Evolutionary conservation across 176 grass and related monocot species (phyloP).

Genomic region (Carex myosuroides): DNA sequence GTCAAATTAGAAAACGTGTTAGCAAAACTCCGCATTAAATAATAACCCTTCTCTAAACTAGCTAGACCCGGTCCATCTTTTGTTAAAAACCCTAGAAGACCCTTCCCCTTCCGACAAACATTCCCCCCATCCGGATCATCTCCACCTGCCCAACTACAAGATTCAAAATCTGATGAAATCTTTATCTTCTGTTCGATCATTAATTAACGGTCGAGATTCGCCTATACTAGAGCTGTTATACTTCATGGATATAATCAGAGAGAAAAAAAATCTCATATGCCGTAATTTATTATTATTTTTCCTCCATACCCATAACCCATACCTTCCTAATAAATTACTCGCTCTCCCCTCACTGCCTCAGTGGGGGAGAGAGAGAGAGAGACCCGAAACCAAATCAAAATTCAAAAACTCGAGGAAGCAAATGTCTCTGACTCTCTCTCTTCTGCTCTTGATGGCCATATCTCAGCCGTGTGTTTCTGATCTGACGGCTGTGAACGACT

Average conservation of each 20-base stretch:
- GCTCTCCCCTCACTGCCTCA: too few species aligned
- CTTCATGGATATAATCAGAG: not conserved
- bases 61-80: not conserved
- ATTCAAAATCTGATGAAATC: not conserved
- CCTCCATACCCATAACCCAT: too few species aligned
- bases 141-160: not conserved
- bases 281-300: not conserved
- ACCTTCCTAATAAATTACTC: too few species aligned
- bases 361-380: not conserved
- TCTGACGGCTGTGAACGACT: conserved; percentile 6
- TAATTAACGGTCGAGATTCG: not conserved
- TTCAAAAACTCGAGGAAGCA: too few species aligned
- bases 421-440: conserved; percentile 9
- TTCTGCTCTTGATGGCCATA: not conserved
- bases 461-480: not conserved
- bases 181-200: not conserved
- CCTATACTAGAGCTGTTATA: not conserved
- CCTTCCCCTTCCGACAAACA: not conserved
- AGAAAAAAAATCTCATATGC: not conserved
- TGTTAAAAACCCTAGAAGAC: not conserved
- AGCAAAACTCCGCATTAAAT: not conserved
- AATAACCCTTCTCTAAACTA: not conserved
- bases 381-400: not conserved
- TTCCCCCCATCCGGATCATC: not conserved
- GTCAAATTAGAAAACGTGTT: not conserved